Conservation (phyloP, 306 rosid genomes). For the Quercus agrifolia region DNA sequence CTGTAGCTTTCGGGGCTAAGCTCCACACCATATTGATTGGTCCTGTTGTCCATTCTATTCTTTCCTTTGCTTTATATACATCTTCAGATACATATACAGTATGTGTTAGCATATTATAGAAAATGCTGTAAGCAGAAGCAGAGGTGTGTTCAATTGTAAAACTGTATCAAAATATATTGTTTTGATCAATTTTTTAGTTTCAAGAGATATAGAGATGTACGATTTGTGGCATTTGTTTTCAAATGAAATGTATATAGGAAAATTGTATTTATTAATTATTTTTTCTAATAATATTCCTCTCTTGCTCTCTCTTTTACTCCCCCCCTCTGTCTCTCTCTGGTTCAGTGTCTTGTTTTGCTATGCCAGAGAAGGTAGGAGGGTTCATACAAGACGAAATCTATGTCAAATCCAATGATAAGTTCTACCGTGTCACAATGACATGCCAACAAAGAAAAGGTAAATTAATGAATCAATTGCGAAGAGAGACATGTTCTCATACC, state of each 20-base stretch:
- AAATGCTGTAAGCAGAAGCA: slow-evolving; percentile 15
- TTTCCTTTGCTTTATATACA: slow-evolving; percentile 16
- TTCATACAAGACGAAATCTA: too few relatives aligned
- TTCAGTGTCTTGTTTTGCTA: too few relatives aligned
- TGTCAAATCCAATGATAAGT: too few relatives aligned
- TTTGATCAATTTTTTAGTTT: background rate
- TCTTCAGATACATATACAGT: background rate
- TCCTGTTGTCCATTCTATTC: slow-evolving; percentile 1
- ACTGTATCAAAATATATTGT: slow-evolving; percentile 9
- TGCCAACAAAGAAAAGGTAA: too few relatives aligned
- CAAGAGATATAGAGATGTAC: background rate
- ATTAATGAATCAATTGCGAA: too few relatives aligned
- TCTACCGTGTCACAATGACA: too few relatives aligned
- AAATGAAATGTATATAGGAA: slow-evolving; percentile 23
- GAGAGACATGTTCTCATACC: too few relatives aligned
- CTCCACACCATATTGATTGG: slow-evolving; percentile 8
- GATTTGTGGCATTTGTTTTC: slow-evolving; percentile 6
- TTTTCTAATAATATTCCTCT: background rate
- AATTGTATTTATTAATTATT: background rate
- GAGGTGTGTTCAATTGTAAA: slow-evolving; percentile 14
- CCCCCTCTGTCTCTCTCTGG: background rate
- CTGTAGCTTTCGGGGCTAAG: background rate
- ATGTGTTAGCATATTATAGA: slow-evolving; percentile 2
- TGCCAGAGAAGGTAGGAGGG: too few relatives aligned
- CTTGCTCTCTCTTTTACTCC: background rate